Base-by-base conservation (phyloP, 148 eudicot genomes). In the Vaccinium vitisidaea region DNA sequence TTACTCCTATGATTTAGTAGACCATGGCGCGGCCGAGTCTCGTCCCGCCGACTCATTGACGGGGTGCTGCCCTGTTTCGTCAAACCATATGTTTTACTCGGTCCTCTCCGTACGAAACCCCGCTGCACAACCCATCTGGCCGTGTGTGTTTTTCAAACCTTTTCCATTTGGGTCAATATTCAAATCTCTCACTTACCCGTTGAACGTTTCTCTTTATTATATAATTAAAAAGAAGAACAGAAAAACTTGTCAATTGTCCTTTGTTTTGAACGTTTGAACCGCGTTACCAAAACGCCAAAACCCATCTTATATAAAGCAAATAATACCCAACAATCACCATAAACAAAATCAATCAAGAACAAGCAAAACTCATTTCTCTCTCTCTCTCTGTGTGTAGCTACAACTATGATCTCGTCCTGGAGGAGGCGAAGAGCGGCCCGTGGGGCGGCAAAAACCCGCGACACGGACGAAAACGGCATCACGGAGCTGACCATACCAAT, bases 361-460 rank as follows among this genome's bases (percentile, higher is more conserved):
- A n/a, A 54, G 14, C 58, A 23, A 2, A 49, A 82, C 65, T 50
- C 54, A 19, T 0, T 11, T 1, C 1, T 3, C 16, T 39, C 21
- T 12, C 18, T 12, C 18, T 19, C 70, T 53, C 75, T 54, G n/a
- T 77, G 15, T 52, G 59, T 52, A 16, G 27, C 61, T 14, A 9
- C 7, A 55, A 79, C n/a, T 1, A 89, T 87, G 91, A 83, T 89
- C 39, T 85, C 82, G 6, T 85, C 88, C 6, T 89, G 89, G 89
- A 83, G 88, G 70, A 84, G 81, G 84, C 75, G 75, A 75, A 89
- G 84, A 74, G 88, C 86, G 32, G 81, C 87, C 25, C 82, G 88
- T 8, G 54, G 36, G 0, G 78, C 75, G 1, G 11, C 14, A 0
- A 84, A 84, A 76, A 82, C 18, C 9, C 80, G 55, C 0, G 58